Evolutionary conservation across 768 basidiomycete species (phyloP).

Genomic region (Piloderma croceum): DNA sequence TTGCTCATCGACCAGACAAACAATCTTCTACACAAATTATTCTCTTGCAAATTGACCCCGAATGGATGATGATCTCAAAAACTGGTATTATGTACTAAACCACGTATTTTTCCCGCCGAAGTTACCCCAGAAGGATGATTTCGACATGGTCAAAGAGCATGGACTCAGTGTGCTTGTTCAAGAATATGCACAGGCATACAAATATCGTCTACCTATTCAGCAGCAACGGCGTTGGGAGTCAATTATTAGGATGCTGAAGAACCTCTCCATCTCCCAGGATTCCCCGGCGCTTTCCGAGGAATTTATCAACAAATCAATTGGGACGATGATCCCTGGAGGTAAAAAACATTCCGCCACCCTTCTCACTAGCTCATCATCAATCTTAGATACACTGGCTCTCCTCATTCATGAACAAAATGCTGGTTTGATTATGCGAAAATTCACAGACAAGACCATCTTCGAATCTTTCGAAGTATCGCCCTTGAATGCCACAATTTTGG

Average conservation of each 20-base stretch:
- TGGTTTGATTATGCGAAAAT: conserved; percentile 35
- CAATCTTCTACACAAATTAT: too few species aligned
- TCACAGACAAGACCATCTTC: conserved; percentile 24
- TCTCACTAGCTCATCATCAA: background rate
- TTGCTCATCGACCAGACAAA: too few species aligned
- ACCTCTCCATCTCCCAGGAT: conserved; percentile 11
- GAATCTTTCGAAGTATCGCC: conserved; percentile 46
- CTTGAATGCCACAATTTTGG: conserved; percentile 29
- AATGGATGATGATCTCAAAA: too few species aligned
- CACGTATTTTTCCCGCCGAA: conserved; percentile 41
- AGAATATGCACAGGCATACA: conserved; percentile 17
- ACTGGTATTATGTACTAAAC: too few species aligned
- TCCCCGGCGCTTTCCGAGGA: conserved; percentile 1
- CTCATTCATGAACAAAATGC: conserved; percentile 44
- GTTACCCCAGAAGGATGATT: conserved; percentile 35
- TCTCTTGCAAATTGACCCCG: too few species aligned
- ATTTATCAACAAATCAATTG: conserved; percentile 14
- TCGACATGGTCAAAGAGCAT: conserved; percentile 16
- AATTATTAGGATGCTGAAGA: conserved; percentile 27
- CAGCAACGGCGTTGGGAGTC: conserved; percentile 23
- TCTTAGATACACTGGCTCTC: conserved; percentile 32
- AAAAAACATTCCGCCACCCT: background rate
- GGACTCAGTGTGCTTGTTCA: conserved; percentile 20
- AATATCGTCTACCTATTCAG: conserved; percentile 2
- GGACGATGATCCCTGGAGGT: conserved; percentile 17